Evolutionary conservation across 441 rosid species (phyloP), one percentile per base, ranked within the genome.

Genomic region (Jatropha podagrica): DNA sequence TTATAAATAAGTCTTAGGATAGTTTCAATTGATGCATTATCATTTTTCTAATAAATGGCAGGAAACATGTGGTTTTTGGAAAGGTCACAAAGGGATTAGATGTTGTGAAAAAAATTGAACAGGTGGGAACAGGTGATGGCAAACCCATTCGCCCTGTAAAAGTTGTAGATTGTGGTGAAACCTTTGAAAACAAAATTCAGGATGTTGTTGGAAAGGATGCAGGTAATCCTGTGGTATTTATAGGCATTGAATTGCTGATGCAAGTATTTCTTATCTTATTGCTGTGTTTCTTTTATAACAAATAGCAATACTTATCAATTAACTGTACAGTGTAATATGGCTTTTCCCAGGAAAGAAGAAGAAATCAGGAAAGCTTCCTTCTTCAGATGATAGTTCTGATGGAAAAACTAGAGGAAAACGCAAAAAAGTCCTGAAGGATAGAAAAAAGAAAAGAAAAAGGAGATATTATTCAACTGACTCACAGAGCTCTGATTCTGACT

Each of bases 51-150:
- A 76, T 71, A 64, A 72, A 55, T 78, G 78, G 78, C 88, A 96
- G 99, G 90, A 96, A 94, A 76, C 98, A 94, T 86, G 98, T 96
- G 75, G 97, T 96, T 65, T 96, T 96, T 67, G 99, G 99, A 59
- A 93, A 91, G 87, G 95, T 94, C 51, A 81, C 81, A 15, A 87
- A 88, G 85, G 99, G 99, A 81, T 78, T 90, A 88, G 96, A 90
- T 54, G 81, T 88, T 73, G 84, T 96, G 78, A 89, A 91, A 84
- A 92, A 87, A 87, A 84, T 96, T 71, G 98, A 94, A 80, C 85
- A 73, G 72, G 86, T 84, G 44, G 98, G 98, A 79, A 87, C 96
- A 44, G 76, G 82, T 73, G 83, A 86, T 70, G 97, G 98, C 12
- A 80, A 86, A 79, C 95, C 97, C 77, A 56, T 81, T 77, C 79